Base-by-base conservation (phyloP, 2,329 filamentous ascomycete genomes). In the Fusarium devonianum region DNA sequence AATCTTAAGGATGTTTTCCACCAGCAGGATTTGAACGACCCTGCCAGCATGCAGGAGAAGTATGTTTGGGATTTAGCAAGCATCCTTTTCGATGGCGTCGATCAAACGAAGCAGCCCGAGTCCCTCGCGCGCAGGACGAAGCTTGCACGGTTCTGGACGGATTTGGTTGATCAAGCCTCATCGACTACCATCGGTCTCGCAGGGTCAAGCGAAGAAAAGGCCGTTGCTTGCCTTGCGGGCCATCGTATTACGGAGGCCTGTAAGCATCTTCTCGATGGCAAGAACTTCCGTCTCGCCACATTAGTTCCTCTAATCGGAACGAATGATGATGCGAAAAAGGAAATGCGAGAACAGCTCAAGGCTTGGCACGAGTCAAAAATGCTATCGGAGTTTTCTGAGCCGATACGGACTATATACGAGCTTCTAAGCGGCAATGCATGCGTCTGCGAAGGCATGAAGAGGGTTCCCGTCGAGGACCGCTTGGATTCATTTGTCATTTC, bases 401-500 rank as follows among this genome's bases (percentile, higher is more conserved):
- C 90, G 1, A 84, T 96, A 33, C 87, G 94, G 44, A 88, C 92
- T 7, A 78, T 99, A 23, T 99, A 97, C 68, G 91, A 96, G 70
- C 80, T 99, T 19, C 78, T 97, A 9, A 85, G 90, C 21, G 94
- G 95, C 26, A 94, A 97, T 58, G 86, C 90, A n/a, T 87, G 90
- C 56, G 83, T 87, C 19, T 92, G 90, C 50, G 84, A 92, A 60
- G 94, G 93, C 9, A 87, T 88, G 66, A 87, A 85, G 58, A 80
- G 78, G 3, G 86, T 83, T 6, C 83, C 89, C 1, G 75, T 87
- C 7, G 94, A 97, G 70, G 90, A 97, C 71, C 86, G 89, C 33
- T 82, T 88, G 28, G 82, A 86, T 11, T 87, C 87, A 0, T 96
- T 99, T 67, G 81, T 86, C 43, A 89, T 99, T 58, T 89, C 91